Evolutionary conservation across 2,329 filamentous ascomycete genomes (phyloP).

Genomic region (Cadophora gregata): DNA sequence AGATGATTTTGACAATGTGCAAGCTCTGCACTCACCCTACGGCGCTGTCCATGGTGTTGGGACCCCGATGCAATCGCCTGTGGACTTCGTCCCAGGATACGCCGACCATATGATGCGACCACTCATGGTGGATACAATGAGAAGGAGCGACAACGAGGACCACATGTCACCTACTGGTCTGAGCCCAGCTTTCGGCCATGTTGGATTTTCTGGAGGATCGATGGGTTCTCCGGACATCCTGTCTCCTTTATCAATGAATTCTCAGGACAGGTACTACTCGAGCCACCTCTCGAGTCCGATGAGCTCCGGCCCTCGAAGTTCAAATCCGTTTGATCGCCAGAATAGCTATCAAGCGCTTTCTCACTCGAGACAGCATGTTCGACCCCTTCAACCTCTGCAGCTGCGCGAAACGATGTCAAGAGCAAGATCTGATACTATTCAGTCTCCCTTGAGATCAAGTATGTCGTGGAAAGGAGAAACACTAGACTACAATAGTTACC

Average conservation of each 20-base stretch:
- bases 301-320: constrained; percentile 54
- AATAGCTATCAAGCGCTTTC: constrained; percentile 55
- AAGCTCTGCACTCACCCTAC: constrained; percentile 71
- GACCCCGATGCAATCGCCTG: constrained; percentile 44
- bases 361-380: constrained; percentile 51
- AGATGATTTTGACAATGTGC: constrained; percentile 73
- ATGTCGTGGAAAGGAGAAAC: constrained; percentile 69
- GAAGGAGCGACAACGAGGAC: constrained; percentile 66
- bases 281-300: constrained; percentile 55
- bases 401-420: constrained; percentile 62
- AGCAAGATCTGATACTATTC: constrained; percentile 61
- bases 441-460: constrained; percentile 63
- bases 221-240: constrained; percentile 60
- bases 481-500: constrained; percentile 61
- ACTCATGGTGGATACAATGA: constrained; percentile 70
- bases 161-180: constrained; percentile 71
- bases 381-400: constrained; percentile 63
- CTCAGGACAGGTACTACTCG: constrained; percentile 60
- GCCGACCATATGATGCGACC: constrained; percentile 63
- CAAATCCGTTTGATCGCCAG: constrained; percentile 60
- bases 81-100: constrained; percentile 53
- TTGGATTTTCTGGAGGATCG: constrained; percentile 64
- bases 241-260: constrained; percentile 61
- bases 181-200: constrained; percentile 69
- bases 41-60: constrained; percentile 54